Percentiles rank a stretch among this genome's conserved stretches.
phyloP scores from a whole-genome alignment of 257 asterid species.

The Eucommia ulmoides region DNA sequence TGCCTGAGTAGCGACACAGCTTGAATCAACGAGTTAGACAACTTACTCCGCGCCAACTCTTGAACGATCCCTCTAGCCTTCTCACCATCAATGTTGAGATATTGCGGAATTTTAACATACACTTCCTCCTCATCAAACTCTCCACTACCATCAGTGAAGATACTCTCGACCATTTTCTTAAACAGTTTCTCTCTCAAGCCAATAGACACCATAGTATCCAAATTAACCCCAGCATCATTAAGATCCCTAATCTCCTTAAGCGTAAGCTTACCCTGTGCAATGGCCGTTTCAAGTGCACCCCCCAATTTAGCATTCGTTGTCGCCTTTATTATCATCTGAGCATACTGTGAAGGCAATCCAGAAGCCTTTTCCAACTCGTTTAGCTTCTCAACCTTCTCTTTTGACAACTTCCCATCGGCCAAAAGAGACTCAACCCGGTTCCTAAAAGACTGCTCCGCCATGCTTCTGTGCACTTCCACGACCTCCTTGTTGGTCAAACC shows the following conservation, averaged over 20 bases:
- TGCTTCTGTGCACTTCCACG: conserved; percentile 67
- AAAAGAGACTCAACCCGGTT: conserved; percentile 88
- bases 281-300: conserved; percentile 90
- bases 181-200: conserved; percentile 74
- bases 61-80: conserved; percentile 65
- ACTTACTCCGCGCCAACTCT: conserved; percentile 56
- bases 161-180: conserved; percentile 57
- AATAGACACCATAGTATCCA: conserved; percentile 64
- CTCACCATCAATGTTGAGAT: conserved; percentile 49
- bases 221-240: conserved; percentile 71
- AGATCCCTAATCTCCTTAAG: conserved; percentile 81
- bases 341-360: conserved; percentile 77
- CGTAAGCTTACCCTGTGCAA: conserved; percentile 79
- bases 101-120: conserved; percentile 67
- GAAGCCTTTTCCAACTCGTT: conserved; percentile 62
- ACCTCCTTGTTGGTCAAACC: conserved; percentile 72
- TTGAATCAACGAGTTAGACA: conserved; percentile 76
- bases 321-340: conserved; percentile 68
- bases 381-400: conserved; percentile 65
- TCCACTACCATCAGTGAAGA: conserved; percentile 93
- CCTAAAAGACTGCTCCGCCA: conserved; percentile 90
- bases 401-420: conserved; percentile 88
- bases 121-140: conserved; percentile 84
- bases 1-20: conserved; percentile 83
- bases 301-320: conserved; percentile 67